Evolutionary conservation across 1,139 yeast genomes (phyloP), one percentile per base, ranked within the genome.

Genomic region (Geotrichum cucujoidarum): DNA sequence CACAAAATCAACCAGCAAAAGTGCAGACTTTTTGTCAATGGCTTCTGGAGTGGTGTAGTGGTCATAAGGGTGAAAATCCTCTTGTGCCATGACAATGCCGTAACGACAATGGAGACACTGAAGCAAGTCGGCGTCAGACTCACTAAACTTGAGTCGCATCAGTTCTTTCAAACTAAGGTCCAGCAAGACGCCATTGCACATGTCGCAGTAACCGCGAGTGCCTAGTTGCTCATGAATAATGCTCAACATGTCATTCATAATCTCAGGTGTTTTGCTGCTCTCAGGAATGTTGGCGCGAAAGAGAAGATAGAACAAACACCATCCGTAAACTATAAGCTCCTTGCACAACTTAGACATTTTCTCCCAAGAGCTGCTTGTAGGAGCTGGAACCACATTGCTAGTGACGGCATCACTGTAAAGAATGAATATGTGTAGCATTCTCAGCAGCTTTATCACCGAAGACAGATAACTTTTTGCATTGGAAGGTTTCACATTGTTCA

Each of bases 71-170:
- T 71, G 69, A 55, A 77, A 78, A 5, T 72, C 72, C 18, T 81
- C 88, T 20, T 79, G 72, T 1, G 81, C 70, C 2, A 88, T 68
- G 1, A 73, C 70, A 50, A 86, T 74, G 38, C 87, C 95, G 59
- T 83, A 88, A 11, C 87, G 74, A 62, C 98, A 92, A 53, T 80
- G 75, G 20, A 92, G 68, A 30, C 88, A 73, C 59, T 92, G 97
- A 8, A 86, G 70, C 46, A 87, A 64, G 47, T 89, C 88, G 39
- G 73, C 68, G 52, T 83, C 81, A 34, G 68, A 63, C 7, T 71
- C 74, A 1, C 61, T 58, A 59, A 76, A 68, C 7, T 73, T 68
- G 24, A 75, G 66, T 1, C 68, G 59, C 4, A 80, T 67, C 22
- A 88, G 66, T 17, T 76, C 71, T 16, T 71, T 71, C 56, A 88